Base-by-base conservation (phyloP, 495 filamentous ascomycete species). In the Podospora appendiculata region DNA sequence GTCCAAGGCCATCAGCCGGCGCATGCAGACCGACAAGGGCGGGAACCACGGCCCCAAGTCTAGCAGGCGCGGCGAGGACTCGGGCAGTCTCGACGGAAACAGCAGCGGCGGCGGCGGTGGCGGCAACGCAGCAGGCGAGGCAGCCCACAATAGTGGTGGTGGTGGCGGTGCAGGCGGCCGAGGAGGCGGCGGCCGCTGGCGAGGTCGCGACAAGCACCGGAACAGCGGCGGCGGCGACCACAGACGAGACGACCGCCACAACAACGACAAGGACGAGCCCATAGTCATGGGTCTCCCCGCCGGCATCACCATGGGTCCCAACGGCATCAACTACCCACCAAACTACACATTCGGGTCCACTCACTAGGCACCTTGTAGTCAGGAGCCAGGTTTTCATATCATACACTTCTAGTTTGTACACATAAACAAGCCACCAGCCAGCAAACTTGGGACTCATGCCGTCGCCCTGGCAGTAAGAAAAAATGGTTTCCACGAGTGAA, bases 1-100 rank as follows among this genome's bases (percentile, higher is more conserved):
- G 5, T 96, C 90, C 3, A 98, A 98, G 73, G 89, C 89, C 10
- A 93, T 95, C 57, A 89, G 86, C 62, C 77, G 88, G 51, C 87
- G 89, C 16, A 88, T 91, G 77, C 79, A 83, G 54, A 89, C 85
- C 10, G 87, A 89, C 60, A 83, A 84, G 54, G 83, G 83, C 32
- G 87, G 87, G 40, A 81, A 79, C 57, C 82, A 85, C 54, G 87
- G 87, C 1, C 84, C 86, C 13, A 83, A 86, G 48, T 89, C 86
- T 0, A 82, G 78, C 49, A 80, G 85, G 10, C 71, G 74, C 2
- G 72, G 74, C 9, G 74, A 77, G 9, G 77, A 79, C 10, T 62
- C 76, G 8, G 72, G 66, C 38, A 71, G 75, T 58, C 69, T 70
- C 39, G 69, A 51, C 52, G 60, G 64, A 50, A 64, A 56, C 54